phyloP scores from a whole-genome alignment of 257 asterid genomes.

The Jacaranda mimosifolia region DNA sequence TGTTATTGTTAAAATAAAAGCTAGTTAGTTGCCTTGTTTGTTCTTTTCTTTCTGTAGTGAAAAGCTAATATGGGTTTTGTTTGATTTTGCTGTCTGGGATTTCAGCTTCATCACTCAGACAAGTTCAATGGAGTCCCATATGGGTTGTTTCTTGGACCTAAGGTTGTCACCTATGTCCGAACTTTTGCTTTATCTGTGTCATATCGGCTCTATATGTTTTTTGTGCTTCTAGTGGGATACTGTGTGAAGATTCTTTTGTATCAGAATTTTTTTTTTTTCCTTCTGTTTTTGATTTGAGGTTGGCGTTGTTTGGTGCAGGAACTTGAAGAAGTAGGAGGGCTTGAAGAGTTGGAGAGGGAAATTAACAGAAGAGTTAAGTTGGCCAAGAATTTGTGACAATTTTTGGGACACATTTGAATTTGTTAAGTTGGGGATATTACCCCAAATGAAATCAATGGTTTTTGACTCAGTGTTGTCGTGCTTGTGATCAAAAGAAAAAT shows the following conservation, averaged over 20 bases:
- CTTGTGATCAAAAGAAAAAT: neutral
- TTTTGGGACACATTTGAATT: neutral
- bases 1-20: neutral
- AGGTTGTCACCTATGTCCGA: conserved; percentile 47
- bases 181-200: neutral
- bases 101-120: conserved; percentile 93
- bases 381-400: conserved; percentile 53
- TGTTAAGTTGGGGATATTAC: neutral
- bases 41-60: neutral
- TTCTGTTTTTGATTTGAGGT: neutral
- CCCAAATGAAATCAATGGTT: conserved; percentile 31
- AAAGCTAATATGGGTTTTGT: conserved; percentile 21
- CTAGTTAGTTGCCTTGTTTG: neutral
- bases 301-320: conserved; percentile 54
- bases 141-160: conserved; percentile 90
- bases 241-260: neutral
- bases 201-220: neutral
- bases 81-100: conserved; percentile 50
- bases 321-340: conserved; percentile 87
- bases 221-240: too few species aligned
- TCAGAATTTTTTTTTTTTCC: neutral
- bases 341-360: conserved; percentile 78
- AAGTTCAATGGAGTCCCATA: conserved; percentile 94
- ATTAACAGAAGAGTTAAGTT: conserved; percentile 61
- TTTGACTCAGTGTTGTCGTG: neutral